A percentile compares a stretch with the other conserved stretches of the same genome.
phyloP scores from a whole-genome alignment of 208 protist genomes.

The Leishmania arabica region DNA sequence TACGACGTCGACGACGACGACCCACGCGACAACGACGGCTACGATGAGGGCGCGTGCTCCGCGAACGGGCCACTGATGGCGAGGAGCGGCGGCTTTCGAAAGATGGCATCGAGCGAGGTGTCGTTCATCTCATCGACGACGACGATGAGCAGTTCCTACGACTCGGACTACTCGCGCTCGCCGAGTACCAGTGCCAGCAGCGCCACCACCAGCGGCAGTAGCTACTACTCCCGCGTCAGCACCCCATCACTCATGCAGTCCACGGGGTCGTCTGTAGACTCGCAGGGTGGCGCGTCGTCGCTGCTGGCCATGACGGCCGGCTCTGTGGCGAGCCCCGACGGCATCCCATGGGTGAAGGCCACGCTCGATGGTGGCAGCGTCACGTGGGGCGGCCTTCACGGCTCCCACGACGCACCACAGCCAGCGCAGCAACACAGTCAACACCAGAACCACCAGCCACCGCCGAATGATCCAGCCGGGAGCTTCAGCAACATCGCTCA shows the following conservation, averaged over 20 bases:
- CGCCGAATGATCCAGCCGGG: background rate
- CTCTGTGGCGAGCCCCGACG: background rate
- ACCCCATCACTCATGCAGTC: background rate
- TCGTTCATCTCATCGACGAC: background rate
- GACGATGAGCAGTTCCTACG: background rate
- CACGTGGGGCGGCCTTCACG: background rate
- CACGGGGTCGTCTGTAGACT: background rate
- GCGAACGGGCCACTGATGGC: background rate
- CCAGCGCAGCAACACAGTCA: background rate
- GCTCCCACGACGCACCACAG: background rate
- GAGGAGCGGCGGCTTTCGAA: background rate
- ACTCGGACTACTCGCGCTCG: background rate
- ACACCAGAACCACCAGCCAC: background rate
- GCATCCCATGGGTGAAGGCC: background rate
- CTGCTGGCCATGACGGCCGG: constrained; percentile 7
- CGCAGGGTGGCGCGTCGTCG: background rate
- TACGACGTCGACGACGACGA: background rate
- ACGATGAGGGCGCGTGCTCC: background rate
- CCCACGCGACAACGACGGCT: background rate
- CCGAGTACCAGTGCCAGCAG: constrained; percentile 1
- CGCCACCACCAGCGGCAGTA: background rate
- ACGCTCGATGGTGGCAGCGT: background rate
- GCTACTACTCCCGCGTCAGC: background rate
- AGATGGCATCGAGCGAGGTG: background rate
- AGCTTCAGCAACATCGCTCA: constrained; percentile 19